These are phyloP conservation scores for Chaetomium olivaceum DNA, from an alignment of 2,329 filamentous ascomycete species.

Conservation along the genomic window DNA sequence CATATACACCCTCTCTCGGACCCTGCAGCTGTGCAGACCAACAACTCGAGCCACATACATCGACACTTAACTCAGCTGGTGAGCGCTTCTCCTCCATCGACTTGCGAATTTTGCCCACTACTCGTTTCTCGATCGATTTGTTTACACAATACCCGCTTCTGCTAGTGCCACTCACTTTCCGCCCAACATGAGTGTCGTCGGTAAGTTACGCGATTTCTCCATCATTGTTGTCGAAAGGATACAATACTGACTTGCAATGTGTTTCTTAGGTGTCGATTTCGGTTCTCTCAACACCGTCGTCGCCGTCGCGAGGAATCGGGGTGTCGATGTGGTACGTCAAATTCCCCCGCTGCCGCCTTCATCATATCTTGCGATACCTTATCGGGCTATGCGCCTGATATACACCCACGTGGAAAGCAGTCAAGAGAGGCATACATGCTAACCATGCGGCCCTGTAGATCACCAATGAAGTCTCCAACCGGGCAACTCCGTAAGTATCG, in stretches of 20 bases:
- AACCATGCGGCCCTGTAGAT: constrained; percentile 60
- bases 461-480: constrained; percentile 98
- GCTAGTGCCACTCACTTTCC: constrained; percentile 30
- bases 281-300: constrained; percentile 96
- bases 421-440: constrained; percentile 9
- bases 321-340: constrained; percentile 92
- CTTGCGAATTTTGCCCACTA: not conserved
- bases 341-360: not conserved
- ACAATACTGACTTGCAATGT: constrained; percentile 21
- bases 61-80: constrained; percentile 29
- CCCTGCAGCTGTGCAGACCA: constrained; percentile 25
- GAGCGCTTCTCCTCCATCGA: constrained; percentile 10
- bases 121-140: constrained; percentile 9
- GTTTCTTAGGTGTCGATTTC: constrained; percentile 75
- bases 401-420: constrained; percentile 8
- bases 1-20: constrained; percentile 23
- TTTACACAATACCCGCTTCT: constrained; percentile 17
- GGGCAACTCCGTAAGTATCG: constrained; percentile 85
- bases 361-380: not conserved
- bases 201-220: constrained; percentile 41
- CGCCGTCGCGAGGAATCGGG: constrained; percentile 95
- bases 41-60: constrained; percentile 11
- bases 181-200: constrained; percentile 57
- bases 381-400: not conserved
- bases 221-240: not conserved